phyloP scores from a whole-genome alignment of 495 filamentous ascomycete species.

The Delitschia confertaspora region DNA sequence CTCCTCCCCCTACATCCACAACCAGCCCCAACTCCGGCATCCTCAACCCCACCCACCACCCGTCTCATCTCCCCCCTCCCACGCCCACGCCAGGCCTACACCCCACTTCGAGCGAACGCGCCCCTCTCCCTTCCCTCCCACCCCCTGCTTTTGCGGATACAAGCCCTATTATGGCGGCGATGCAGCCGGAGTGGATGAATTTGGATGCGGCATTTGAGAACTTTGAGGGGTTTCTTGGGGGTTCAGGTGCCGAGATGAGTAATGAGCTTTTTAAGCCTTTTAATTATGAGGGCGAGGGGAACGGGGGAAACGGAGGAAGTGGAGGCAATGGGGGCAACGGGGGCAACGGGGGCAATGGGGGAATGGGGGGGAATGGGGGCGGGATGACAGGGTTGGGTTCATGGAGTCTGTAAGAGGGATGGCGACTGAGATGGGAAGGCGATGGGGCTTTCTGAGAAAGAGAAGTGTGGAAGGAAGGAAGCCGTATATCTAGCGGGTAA shows the following conservation, averaged over 20 bases:
- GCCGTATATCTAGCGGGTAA: too few species aligned
- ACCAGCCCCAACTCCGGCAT: conserved; percentile 23
- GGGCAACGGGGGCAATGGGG: too few species aligned
- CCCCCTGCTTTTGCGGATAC: background rate
- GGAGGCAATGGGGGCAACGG: too few species aligned
- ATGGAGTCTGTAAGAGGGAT: too few species aligned
- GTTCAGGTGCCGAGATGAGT: conserved; percentile 24
- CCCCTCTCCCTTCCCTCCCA: background rate
- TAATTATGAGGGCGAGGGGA: conserved; percentile 24
- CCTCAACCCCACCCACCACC: conserved; percentile 8
- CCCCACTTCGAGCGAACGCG: conserved; percentile 26
- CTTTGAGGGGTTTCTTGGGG: conserved; percentile 27
- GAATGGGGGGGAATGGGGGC: too few species aligned
- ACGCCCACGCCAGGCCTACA: conserved; percentile 24
- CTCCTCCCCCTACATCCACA: conserved; percentile 11
- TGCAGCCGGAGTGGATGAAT: conserved; percentile 25
- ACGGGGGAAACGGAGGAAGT: background rate
- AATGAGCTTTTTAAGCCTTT: conserved; percentile 28
- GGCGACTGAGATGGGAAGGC: too few species aligned
- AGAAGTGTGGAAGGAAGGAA: too few species aligned
- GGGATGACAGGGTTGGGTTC: too few species aligned
- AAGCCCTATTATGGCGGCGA: conserved; percentile 7
- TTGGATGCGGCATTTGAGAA: conserved; percentile 29
- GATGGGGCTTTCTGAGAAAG: too few species aligned
- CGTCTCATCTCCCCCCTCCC: conserved; percentile 11